A percentile compares a stretch with the other conserved stretches of the same genome.
Conservation (phyloP, 768 basidiomycete genomes). For the Naematelia encephala region DNA sequence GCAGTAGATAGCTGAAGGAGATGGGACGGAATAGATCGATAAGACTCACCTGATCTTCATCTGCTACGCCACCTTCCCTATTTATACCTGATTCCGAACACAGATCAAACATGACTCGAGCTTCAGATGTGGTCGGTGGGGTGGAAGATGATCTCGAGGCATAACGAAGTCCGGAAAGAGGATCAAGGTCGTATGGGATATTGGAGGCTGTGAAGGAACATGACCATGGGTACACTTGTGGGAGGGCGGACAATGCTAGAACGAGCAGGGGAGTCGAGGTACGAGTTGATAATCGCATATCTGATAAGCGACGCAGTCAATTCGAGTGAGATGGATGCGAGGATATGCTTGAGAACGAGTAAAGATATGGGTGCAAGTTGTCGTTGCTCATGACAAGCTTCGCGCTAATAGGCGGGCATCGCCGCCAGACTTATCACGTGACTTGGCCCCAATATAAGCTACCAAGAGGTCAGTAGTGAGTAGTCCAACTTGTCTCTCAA, state of each 20-base stretch:
- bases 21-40: background rate
- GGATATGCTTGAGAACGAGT: no score
- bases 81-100: constrained; percentile 38
- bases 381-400: no score
- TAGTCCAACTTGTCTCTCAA: background rate
- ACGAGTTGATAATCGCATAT: background rate
- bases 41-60: constrained; percentile 49
- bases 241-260: constrained; percentile 2
- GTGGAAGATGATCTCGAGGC: constrained; percentile 34
- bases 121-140: constrained; percentile 46
- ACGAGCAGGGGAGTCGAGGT: background rate
- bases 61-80: constrained; percentile 37
- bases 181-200: constrained; percentile 39
- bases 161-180: constrained; percentile 27
- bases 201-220: constrained; percentile 27
- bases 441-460: no score
- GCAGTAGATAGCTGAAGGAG: background rate
- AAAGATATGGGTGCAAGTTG: no score
- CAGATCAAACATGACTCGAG: constrained; percentile 39
- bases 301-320: no score
- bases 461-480: no score
- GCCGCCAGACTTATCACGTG: no score
- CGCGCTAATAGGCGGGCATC: no score
- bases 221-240: constrained; percentile 17
- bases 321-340: no score